Evolutionary conservation across 1,284 basidiomycete genomes (phyloP), one percentile per base, ranked within the genome.

Genomic region (Ceratobasidium sp.): DNA sequence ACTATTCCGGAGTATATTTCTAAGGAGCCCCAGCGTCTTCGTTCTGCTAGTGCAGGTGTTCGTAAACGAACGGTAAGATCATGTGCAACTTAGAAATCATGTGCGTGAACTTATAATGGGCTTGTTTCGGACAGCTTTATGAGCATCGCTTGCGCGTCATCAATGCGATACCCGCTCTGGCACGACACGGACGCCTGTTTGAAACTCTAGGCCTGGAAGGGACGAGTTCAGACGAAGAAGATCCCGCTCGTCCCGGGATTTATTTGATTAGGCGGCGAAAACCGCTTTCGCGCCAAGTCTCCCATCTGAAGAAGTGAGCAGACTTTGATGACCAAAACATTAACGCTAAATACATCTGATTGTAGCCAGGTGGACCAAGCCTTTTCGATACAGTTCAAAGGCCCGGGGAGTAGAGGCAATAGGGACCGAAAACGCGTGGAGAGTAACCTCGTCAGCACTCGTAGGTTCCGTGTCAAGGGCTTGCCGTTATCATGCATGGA

Each of bases 211-310:
- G 58, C 20, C 13, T 61, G 13, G 58, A 61, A 61, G 58, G 58
- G 28, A 61, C 28, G 18, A 61, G 58, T 26, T 61, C 58, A 20
- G 58, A 61, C n/a, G 58, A 61, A 26, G 58, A 61, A 40, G 58
- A 61, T n/a, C 58, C 7, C n/a, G n/a, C 58, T 7, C 58, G 26
- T 61, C 58, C 12, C 28, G 58, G 58, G 58, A 40, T 61, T 15
- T 61, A 61, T 33, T 10, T 61, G 10, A 33, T 61, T 15, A 33
- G 20, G 20, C 58, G 58, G 15, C 58, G 18, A 40, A 33, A 13
- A 18, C 58, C 28, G 58, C 28, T 61, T 15, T 33, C 58, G 3
- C 15, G 10, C 10, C 28, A 33, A 26, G 58, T 61, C 28, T 33
- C 12, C 58, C 23, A 61, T 33, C 28, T 61, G 58, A 61, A 61